Percentiles rank a stretch among this genome's conserved stretches.
Evolutionary conservation across 768 basidiomycete species (phyloP).

Genomic region (Rubroboletus pulcherrimus): DNA sequence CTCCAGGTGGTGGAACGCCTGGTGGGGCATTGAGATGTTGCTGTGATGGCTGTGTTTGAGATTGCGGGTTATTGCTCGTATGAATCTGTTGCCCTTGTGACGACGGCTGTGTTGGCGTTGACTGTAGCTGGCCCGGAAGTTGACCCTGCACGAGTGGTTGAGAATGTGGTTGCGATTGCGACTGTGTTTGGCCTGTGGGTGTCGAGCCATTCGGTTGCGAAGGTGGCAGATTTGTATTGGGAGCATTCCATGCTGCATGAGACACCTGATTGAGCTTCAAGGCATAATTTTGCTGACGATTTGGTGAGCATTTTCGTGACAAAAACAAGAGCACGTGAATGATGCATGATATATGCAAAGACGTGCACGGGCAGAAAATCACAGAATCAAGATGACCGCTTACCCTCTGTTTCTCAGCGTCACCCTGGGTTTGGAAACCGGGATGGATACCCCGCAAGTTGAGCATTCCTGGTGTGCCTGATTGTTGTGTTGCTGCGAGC

Average conservation of each 20-base stretch:
- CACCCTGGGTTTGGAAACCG: constrained; percentile 53
- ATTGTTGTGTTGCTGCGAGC: constrained; percentile 44
- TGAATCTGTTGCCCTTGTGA: constrained; percentile 29
- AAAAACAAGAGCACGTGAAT: not conserved
- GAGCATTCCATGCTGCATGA: constrained; percentile 63
- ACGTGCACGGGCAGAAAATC: not conserved
- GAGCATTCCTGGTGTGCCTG: constrained; percentile 63
- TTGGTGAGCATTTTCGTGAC: constrained; percentile 5
- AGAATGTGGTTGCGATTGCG: constrained; percentile 23
- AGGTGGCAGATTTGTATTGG: constrained; percentile 44
- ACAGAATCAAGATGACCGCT: constrained; percentile 26
- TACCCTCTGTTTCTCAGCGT: constrained; percentile 68
- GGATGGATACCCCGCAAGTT: constrained; percentile 44
- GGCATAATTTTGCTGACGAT: constrained; percentile 51
- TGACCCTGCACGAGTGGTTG: constrained; percentile 26
- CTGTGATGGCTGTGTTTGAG: constrained; percentile 34
- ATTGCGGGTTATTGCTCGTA: constrained; percentile 32
- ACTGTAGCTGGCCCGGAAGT: constrained; percentile 16
- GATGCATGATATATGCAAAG: not conserved
- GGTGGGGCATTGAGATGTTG: constrained; percentile 54
- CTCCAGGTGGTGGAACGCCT: constrained; percentile 40
- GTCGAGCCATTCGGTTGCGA: constrained; percentile 29
- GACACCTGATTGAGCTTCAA: constrained; percentile 62
- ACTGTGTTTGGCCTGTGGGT: constrained; percentile 19
- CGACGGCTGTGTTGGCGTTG: constrained; percentile 22